Conservation (phyloP, 192 early-diverging fungal genomes). For the Coemansia brasiliensis region DNA sequence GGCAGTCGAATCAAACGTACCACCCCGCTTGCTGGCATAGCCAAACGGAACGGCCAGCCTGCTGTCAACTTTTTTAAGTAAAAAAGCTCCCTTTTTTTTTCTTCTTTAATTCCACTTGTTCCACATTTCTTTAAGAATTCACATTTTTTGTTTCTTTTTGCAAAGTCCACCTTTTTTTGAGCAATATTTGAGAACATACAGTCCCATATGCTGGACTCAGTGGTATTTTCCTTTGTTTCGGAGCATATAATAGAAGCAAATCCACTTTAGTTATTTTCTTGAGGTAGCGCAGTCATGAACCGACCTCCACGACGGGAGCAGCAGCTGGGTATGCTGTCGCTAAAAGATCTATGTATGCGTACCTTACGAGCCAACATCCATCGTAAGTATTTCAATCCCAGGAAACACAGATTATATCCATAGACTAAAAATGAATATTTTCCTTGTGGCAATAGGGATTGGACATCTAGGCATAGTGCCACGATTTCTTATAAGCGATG, state of each 20-base stretch:
- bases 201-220: too few species aligned
- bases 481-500: slow-evolving; percentile 32
- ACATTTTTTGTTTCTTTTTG: background rate
- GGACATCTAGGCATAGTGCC: slow-evolving; percentile 30
- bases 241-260: too few species aligned
- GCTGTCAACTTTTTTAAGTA: slow-evolving; percentile 43
- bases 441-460: slow-evolving; percentile 15
- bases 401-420: background rate
- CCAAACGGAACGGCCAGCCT: slow-evolving; percentile 30
- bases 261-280: background rate
- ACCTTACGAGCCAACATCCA: slow-evolving; percentile 27
- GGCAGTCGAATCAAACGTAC: slow-evolving; percentile 34
- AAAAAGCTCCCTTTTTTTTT: background rate
- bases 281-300: slow-evolving; percentile 10
- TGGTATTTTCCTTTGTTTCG: too few species aligned
- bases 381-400: slow-evolving; percentile 10
- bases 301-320: background rate
- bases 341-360: slow-evolving; percentile 44
- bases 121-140: background rate
- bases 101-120: background rate
- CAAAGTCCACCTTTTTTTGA: too few species aligned
- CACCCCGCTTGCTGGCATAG: slow-evolving; percentile 41
- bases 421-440: background rate
- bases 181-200: too few species aligned
- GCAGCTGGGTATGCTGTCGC: slow-evolving; percentile 15